Evolutionary conservation across 768 basidiomycete genomes (phyloP).

Genomic region (Phlegmacium glaucopus): DNA sequence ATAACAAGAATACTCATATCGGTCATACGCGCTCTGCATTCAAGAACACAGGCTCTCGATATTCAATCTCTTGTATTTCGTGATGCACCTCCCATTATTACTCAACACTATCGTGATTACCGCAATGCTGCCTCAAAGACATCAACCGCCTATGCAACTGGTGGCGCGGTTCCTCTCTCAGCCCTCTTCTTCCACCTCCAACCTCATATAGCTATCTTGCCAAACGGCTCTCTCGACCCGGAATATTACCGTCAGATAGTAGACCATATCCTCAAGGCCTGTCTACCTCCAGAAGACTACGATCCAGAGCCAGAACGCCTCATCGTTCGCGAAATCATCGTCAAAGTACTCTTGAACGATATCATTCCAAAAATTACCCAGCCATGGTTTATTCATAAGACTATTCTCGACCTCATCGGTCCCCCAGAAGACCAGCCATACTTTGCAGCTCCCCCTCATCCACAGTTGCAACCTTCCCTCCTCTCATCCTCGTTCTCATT

Average conservation of each 20-base stretch:
- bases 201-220: slow-evolving; percentile 75
- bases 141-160: slow-evolving; percentile 66
- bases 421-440: slow-evolving; percentile 29
- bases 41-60: slow-evolving; percentile 50
- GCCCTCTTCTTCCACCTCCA: slow-evolving; percentile 79
- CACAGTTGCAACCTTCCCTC: slow-evolving; percentile 23
- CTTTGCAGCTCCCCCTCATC: slow-evolving; percentile 22
- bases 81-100: slow-evolving; percentile 62
- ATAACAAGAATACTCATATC: slow-evolving; percentile 56
- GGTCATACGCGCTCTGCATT: slow-evolving; percentile 59
- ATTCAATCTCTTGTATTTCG: slow-evolving; percentile 57
- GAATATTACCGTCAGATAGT: slow-evolving; percentile 79
- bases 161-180: slow-evolving; percentile 58
- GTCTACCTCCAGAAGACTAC: slow-evolving; percentile 78
- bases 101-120: slow-evolving; percentile 79
- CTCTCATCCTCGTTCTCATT: slow-evolving; percentile 33
- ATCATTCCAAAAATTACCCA: slow-evolving; percentile 70
- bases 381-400: slow-evolving; percentile 86
- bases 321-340: slow-evolving; percentile 80
- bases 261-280: slow-evolving; percentile 69
- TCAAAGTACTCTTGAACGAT: slow-evolving; percentile 71
- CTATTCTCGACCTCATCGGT: slow-evolving; percentile 64
- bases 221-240: slow-evolving; percentile 63
- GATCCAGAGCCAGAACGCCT: slow-evolving; percentile 74
- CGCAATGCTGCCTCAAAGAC: slow-evolving; percentile 62